Conservation (phyloP, 2,329 filamentous ascomycete genomes). For the Xylariaceae sp. region DNA sequence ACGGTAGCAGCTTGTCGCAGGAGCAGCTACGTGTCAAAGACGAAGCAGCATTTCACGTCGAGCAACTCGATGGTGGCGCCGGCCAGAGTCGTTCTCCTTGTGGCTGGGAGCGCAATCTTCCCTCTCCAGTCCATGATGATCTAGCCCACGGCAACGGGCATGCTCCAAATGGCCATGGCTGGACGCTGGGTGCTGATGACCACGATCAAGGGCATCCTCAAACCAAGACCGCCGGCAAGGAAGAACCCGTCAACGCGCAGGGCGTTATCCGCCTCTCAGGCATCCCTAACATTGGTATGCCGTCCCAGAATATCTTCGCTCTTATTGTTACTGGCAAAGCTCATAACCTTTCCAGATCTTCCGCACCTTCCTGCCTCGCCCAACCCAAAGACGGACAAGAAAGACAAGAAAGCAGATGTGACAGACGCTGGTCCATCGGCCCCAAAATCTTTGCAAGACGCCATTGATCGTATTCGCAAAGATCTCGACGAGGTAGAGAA, state of each 20-base stretch:
- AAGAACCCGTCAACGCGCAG: too few species aligned
- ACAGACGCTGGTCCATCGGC: background rate
- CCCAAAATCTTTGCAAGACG: background rate
- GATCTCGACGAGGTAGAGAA: background rate
- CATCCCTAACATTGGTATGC: too few species aligned
- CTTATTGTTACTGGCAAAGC: too few species aligned
- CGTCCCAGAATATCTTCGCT: too few species aligned
- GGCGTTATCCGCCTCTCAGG: too few species aligned
- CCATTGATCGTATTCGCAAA: background rate
- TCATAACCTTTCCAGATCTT: background rate
- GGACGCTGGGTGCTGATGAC: conserved; percentile 10
- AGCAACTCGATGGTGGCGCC: conserved; percentile 13
- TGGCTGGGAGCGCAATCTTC: conserved; percentile 24
- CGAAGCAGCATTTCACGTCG: conserved; percentile 8
- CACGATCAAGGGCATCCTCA: too few species aligned
- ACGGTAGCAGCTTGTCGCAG: conserved; percentile 10
- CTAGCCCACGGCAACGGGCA: conserved; percentile 16
- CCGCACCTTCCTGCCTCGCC: background rate
- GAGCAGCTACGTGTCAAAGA: conserved; percentile 11
- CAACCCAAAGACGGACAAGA: background rate
- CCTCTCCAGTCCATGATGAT: conserved; percentile 26
- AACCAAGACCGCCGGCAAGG: too few species aligned
- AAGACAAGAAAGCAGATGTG: too few species aligned
- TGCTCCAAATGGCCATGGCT: conserved; percentile 18
- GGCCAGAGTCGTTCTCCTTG: conserved; percentile 13